Evolutionary conservation across 768 basidiomycete genomes (phyloP), one percentile per base, ranked within the genome.

Genomic region (Amanita jacksonii): DNA sequence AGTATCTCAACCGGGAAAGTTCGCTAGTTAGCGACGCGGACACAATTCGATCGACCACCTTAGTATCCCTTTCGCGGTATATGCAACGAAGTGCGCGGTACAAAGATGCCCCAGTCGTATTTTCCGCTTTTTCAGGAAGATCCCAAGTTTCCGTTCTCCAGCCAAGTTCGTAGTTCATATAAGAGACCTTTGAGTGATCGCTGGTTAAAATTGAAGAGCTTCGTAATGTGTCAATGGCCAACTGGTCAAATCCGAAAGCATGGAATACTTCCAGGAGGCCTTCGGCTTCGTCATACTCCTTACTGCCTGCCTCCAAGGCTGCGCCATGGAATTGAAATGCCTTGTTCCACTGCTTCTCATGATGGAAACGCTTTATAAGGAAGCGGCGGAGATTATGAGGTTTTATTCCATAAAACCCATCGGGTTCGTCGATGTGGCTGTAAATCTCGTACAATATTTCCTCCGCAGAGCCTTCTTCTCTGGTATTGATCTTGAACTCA

Each of bases 61-160:
- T 55, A 0, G 62, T 54, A 54, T 83, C 77, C 31, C 87, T 74
- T 55, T 89, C 88, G 4, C 86, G 76, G 51, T 93, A 78, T n/a
- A 90, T 64, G 0, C 89, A 79, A 32, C 85, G 77, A 25, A 99
- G 67, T 3, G 87, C 80, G 24, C 73, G 68, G 60, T 94, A 99
- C 3, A 97, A 64, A 1, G 80, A 63, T 10, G 74, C 69, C 18
- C 76, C 77, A 7, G 77, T 59, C 20, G 65, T 65, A 18, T 63
- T 62, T 42, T 67, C 61, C 1, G 62, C 60, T 8, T 68, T 66
- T 38, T 85, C 76, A 1, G 93, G 93, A 19, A 99, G 66, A 61
- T 98, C 93, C 96, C 96, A 99, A 1, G 81, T 83, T 49, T 85
- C 88, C 0, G 92, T 94, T 36, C 93, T 74, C 96, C 96, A 98